Conservation (phyloP, 106 monocot genomes). For the Allium cepa region DNA sequence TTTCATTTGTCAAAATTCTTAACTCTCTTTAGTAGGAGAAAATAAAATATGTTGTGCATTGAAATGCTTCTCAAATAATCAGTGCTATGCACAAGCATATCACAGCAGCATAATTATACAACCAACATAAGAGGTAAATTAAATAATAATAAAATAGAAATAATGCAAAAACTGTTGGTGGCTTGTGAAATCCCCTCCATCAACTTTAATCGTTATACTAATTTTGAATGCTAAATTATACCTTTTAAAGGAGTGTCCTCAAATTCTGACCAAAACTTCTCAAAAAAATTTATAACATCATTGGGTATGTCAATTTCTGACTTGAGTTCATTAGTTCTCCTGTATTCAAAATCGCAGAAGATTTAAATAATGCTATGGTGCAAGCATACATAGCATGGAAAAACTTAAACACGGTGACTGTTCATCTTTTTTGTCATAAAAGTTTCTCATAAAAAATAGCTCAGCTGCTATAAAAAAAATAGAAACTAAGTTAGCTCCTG, state of each 20-base stretch:
- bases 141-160: no score
- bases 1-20: no score
- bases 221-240: slow-evolving; percentile 15
- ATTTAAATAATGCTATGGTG: neutral
- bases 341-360: slow-evolving; percentile 11
- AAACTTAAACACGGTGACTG: no score
- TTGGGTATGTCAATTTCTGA: slow-evolving; percentile 76
- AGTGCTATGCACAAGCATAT: neutral
- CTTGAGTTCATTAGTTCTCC: slow-evolving; percentile 91
- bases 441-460: no score
- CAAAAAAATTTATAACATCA: slow-evolving; percentile 68
- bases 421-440: no score
- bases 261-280: slow-evolving; percentile 77
- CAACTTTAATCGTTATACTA: neutral
- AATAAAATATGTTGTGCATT: no score
- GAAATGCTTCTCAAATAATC: no score
- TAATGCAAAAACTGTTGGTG: no score
- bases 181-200: no score
- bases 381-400: slow-evolving; percentile 1
- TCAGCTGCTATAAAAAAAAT: no score
- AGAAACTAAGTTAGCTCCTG: no score
- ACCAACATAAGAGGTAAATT: neutral
- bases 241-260: slow-evolving; percentile 73
- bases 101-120: neutral
- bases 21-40: no score